A percentile compares a stretch with the other conserved stretches of the same genome.
phyloP scores from a whole-genome alignment of 2,329 filamentous ascomycete genomes.

The Fusarium fracticaudum region DNA sequence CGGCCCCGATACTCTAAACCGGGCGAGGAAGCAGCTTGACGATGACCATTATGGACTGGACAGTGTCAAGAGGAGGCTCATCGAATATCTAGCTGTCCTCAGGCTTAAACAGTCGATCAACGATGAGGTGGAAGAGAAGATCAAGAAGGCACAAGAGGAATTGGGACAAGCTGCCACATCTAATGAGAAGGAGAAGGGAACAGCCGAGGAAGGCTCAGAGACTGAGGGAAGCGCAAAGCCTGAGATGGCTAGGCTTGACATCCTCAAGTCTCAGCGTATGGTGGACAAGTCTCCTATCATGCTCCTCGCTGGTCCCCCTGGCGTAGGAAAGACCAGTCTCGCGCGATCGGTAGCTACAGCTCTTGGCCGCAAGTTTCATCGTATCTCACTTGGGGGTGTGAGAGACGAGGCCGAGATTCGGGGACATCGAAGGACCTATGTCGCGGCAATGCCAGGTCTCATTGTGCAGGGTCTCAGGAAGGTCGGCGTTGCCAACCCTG shows the following conservation, averaged over 20 bases:
- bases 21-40: conserved; percentile 89
- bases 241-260: conserved; percentile 71
- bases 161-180: conserved; percentile 50
- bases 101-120: conserved; percentile 94
- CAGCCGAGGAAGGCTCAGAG: conserved; percentile 29
- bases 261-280: conserved; percentile 84
- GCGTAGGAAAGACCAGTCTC: conserved; percentile 94
- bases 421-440: conserved; percentile 93
- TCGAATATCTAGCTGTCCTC: conserved; percentile 96
- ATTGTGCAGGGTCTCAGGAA: conserved; percentile 95
- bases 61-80: conserved; percentile 93
- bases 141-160: conserved; percentile 72
- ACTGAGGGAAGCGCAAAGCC: conserved; percentile 46
- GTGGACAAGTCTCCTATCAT: conserved; percentile 96
- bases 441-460: conserved; percentile 97
- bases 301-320: conserved; percentile 90
- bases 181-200: conserved; percentile 26
- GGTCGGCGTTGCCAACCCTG: conserved; percentile 93
- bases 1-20: conserved; percentile 79
- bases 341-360: conserved; percentile 93
- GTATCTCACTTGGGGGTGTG: conserved; percentile 95
- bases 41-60: conserved; percentile 97
- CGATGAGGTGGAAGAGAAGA: conserved; percentile 81
- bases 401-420: conserved; percentile 97
- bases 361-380: conserved; percentile 93